These are phyloP conservation scores for Penicillium coffeae DNA, from an alignment of 495 filamentous ascomycete species.

Conservation along the genomic window DNA sequence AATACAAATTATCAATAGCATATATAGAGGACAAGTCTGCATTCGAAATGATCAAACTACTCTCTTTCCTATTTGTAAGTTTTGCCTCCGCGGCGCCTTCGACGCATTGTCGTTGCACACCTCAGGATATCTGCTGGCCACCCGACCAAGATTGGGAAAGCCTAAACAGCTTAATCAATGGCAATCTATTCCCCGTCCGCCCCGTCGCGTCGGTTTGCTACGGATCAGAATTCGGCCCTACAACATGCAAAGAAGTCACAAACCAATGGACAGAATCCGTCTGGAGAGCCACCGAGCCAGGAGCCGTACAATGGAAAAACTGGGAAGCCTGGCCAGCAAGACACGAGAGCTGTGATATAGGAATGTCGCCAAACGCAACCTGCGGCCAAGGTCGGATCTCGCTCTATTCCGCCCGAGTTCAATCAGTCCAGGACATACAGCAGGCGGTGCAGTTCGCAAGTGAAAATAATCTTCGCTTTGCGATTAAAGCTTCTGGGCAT, in stretches of 20 bases:
- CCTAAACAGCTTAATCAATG: too few species aligned
- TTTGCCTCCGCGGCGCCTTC: too few species aligned
- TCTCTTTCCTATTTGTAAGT: too few species aligned
- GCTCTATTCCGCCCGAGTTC: constrained; percentile 34
- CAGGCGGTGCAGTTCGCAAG: constrained; percentile 21
- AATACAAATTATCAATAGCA: too few species aligned
- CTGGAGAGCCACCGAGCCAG: constrained; percentile 25
- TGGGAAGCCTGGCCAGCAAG: constrained; percentile 53
- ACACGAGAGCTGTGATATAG: constrained; percentile 49
- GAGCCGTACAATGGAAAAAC: constrained; percentile 42
- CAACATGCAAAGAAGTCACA: constrained; percentile 23
- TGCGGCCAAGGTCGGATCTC: constrained; percentile 32
- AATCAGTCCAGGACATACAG: constrained; percentile 36
- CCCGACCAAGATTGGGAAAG: too few species aligned
- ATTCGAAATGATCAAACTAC: too few species aligned
- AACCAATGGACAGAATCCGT: constrained; percentile 21
- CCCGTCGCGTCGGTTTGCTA: constrained; percentile 43
- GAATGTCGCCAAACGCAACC: constrained; percentile 36
- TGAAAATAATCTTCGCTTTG: constrained; percentile 35
- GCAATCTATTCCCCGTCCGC: too few species aligned
- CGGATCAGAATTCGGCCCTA: constrained; percentile 19
- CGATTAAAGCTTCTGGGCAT: constrained; percentile 57
- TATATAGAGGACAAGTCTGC: too few species aligned
- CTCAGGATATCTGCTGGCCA: too few species aligned
- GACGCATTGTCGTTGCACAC: too few species aligned